Evolutionary conservation across 768 basidiomycete genomes (phyloP), one percentile per base, ranked within the genome.

Genomic region (Suillus tomentosus): DNA sequence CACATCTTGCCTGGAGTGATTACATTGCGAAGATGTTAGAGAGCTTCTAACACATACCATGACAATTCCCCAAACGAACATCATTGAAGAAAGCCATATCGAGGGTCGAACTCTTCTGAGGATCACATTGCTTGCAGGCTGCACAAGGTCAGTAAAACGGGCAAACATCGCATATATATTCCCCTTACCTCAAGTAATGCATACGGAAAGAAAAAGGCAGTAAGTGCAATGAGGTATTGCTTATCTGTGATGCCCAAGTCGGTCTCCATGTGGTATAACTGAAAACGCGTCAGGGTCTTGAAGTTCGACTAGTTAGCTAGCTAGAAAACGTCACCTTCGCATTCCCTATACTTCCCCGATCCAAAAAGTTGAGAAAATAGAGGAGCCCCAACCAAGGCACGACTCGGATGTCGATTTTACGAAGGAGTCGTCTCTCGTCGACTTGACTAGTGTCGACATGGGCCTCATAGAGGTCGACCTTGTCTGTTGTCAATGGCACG

Each of bases 191-290:
- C 90, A 17, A 91, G 86, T 48, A 87, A 65, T 27, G 89, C 80
- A 71, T 88, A 92, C 10, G 87, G 87, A 63, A 91, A 87, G 77
- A 91, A 93, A 79, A 93, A 92, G 4, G 90, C 81, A 5, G 88
- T 89, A 58, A 90, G 77, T 5, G 87, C 87, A 61, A 88, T 79
- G 37, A 90, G 79, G 71, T 90, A 90, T 69, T 90, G 88, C 55
- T 77, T 82, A 69, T 90, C 85, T 7, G 80, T 82, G 34, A 90
- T 84, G 39, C 84, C 76, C 50, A 90, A 75, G 68, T 89, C 86
- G 17, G 65, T 67, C 66, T 83, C 84, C 64, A 91, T 77, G 62
- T 81, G 73, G 65, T 90, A 90, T 51, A 91, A 70, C 88, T 89
- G 66, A 10, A 24, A 56, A 19, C 11, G 17, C 7, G 31, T 62